A percentile compares a stretch with the other conserved stretches of the same genome.
These are phyloP conservation scores for Cairneyella variabilis DNA, from an alignment of 495 filamentous ascomycete species.

Conservation along the genomic window DNA sequence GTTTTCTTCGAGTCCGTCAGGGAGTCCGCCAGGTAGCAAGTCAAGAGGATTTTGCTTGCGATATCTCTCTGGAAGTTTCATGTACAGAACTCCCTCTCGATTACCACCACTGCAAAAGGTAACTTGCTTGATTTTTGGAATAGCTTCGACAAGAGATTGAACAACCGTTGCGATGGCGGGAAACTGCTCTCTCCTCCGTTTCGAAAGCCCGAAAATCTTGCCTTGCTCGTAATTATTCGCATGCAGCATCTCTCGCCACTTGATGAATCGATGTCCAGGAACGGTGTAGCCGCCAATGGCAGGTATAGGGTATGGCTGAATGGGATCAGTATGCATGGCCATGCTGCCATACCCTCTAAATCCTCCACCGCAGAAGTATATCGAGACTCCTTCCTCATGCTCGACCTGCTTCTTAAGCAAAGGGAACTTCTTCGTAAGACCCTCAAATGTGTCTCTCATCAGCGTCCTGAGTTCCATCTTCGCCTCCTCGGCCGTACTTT, in stretches of 20 bases:
- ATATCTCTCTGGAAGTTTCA: conserved; percentile 53
- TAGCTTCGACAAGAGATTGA: conserved; percentile 60
- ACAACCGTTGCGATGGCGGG: conserved; percentile 80
- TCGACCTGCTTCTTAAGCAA: conserved; percentile 39
- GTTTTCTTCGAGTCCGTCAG: conserved; percentile 33
- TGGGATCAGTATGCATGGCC: conserved; percentile 63
- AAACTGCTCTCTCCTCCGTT: conserved; percentile 74
- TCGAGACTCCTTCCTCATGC: conserved; percentile 54
- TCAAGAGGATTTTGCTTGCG: conserved; percentile 63
- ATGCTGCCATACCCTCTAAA: conserved; percentile 90
- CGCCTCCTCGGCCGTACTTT: conserved; percentile 37
- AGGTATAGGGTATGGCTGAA: conserved; percentile 77
- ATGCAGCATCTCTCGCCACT: conserved; percentile 55
- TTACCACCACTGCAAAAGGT: conserved; percentile 85
- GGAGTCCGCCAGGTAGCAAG: conserved; percentile 42
- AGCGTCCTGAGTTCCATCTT: conserved; percentile 52
- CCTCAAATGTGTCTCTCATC: conserved; percentile 59
- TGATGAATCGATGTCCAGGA: conserved; percentile 53
- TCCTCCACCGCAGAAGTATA: conserved; percentile 87
- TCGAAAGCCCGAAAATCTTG: conserved; percentile 78
- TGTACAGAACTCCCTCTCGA: conserved; percentile 75
- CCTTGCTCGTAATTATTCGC: conserved; percentile 47
- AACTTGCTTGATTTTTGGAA: conserved; percentile 68
- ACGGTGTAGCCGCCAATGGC: conserved; percentile 79
- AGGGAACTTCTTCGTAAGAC: conserved; percentile 37